Percentiles rank a stretch among this genome's conserved stretches.
These are phyloP conservation scores for Agaricus blazei DNA, from an alignment of 768 basidiomycete genomes.

Conservation along the genomic window DNA sequence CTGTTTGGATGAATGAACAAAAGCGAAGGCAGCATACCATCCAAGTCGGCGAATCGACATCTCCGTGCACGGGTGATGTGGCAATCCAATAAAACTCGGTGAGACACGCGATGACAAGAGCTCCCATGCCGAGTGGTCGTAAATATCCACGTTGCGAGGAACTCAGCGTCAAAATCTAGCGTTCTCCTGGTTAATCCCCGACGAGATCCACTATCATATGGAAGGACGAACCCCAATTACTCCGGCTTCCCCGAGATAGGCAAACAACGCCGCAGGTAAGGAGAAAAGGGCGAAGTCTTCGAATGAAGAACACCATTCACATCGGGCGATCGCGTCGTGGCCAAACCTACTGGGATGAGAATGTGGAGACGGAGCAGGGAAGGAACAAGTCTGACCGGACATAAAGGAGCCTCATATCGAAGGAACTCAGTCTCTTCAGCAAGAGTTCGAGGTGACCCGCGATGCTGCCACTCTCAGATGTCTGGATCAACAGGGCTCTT, in stretches of 20 bases:
- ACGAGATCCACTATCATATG: not conserved
- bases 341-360: constrained; percentile 47
- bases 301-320: constrained; percentile 59
- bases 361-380: not conserved
- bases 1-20: not conserved
- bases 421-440: constrained; percentile 48
- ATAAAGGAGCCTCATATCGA: constrained; percentile 55
- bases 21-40: constrained; percentile 27
- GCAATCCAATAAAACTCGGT: constrained; percentile 51
- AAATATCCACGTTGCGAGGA: constrained; percentile 29
- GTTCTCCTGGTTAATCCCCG: too few relatives aligned
- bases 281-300: constrained; percentile 58
- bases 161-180: constrained; percentile 20
- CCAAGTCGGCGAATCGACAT: constrained; percentile 25
- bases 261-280: constrained; percentile 47
- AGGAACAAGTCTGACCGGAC: constrained; percentile 39
- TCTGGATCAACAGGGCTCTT: constrained; percentile 35
- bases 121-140: constrained; percentile 36
- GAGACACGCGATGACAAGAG: constrained; percentile 42
- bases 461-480: constrained; percentile 35
- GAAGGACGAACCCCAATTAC: constrained; percentile 41
- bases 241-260: constrained; percentile 54
- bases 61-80: constrained; percentile 42
- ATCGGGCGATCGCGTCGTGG: constrained; percentile 56
- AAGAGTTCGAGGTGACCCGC: constrained; percentile 46